Base-by-base conservation (phyloP, 345 rosid species). In the Mercurialis annua region DNA sequence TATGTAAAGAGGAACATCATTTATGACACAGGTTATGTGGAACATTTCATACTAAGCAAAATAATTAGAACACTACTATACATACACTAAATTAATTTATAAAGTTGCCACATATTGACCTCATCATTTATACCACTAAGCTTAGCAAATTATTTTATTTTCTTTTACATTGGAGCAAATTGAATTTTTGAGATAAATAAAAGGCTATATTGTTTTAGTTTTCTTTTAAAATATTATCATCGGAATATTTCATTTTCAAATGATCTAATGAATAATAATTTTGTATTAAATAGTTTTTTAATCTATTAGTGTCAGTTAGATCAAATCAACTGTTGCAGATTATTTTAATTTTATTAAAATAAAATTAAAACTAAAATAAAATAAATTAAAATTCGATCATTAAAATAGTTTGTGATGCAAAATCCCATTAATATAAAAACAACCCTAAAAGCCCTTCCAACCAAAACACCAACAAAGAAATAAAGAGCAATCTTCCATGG, bases 51-150 rank as follows among this genome's bases (percentile, higher is more conserved):
- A 44, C 62, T 53, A 10, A 54, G 30, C 62, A 40, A 50, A 60
- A 74, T 78, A 24, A 78, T 67, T 64, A 71, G 46, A 54, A 47
- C 64, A 17, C 23, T 67, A 68, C 44, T 49, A 24, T 26, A 33
- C 14, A 31, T 1, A 26, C 23, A 9, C 7, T 52, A 29, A 47
- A 20, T 42, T 21, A 27, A 59, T 42, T 47, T 27, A 47, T 42
- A 57, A 26, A 65, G 79, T 72, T 75, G 77, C 66, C 82, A 64
- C 54, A 64, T 71, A 20, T 43, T 43, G 71, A 50, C 58, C 52
- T 62, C 71, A 71, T 71, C 59, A 75, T 79, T 68, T 69, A 23
- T 33, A 43, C 50, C 74, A 68, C 68, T 27, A 46, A 29, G 54
- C 61, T 49, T 36, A 40, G 63, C 15, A 23, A 17, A 33, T 10